Evolutionary conservation across 257 asterid species (phyloP).

Genomic region (Solanum sejunctum): DNA sequence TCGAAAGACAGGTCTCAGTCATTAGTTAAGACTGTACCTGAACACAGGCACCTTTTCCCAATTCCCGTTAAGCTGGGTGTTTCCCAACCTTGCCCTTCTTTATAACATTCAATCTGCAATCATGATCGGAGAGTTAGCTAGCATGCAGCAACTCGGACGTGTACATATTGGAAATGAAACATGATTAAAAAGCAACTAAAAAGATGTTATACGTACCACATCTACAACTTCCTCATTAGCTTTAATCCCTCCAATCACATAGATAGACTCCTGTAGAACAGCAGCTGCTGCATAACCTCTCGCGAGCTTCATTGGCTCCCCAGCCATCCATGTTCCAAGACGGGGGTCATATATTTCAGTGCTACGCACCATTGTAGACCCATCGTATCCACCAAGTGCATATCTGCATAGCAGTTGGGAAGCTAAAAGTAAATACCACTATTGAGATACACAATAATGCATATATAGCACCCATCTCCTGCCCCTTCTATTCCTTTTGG

Average conservation of each 20-base stretch:
- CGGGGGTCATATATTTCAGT: slow-evolving; percentile 77
- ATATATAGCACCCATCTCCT: neutral
- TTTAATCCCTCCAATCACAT: slow-evolving; percentile 54
- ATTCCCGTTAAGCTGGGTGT: slow-evolving; percentile 24
- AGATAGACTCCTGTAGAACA: slow-evolving; percentile 40
- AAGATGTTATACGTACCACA: slow-evolving; percentile 23
- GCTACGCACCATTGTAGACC: slow-evolving; percentile 32
- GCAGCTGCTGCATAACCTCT: slow-evolving; percentile 57
- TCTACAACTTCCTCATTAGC: slow-evolving; percentile 21
- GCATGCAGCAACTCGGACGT: neutral
- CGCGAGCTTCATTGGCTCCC: slow-evolving; percentile 41
- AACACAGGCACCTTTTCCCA: slow-evolving; percentile 49
- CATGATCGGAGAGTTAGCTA: neutral
- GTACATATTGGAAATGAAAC: neutral
- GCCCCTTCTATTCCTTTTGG: neutral
- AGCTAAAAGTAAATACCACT: neutral
- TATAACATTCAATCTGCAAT: slow-evolving; percentile 61
- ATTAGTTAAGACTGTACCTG: slow-evolving; percentile 40
- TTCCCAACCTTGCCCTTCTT: slow-evolving; percentile 70
- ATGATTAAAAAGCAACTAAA: neutral
- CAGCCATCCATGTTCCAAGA: slow-evolving; percentile 42
- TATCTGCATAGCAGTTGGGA: slow-evolving; percentile 28
- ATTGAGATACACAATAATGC: neutral
- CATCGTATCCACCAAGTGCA: slow-evolving; percentile 66
- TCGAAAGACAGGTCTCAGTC: neutral